Evolutionary conservation across 2,329 filamentous ascomycete species (phyloP), one percentile per base, ranked within the genome.

Genomic region (Exophiala lecanii-corni): DNA sequence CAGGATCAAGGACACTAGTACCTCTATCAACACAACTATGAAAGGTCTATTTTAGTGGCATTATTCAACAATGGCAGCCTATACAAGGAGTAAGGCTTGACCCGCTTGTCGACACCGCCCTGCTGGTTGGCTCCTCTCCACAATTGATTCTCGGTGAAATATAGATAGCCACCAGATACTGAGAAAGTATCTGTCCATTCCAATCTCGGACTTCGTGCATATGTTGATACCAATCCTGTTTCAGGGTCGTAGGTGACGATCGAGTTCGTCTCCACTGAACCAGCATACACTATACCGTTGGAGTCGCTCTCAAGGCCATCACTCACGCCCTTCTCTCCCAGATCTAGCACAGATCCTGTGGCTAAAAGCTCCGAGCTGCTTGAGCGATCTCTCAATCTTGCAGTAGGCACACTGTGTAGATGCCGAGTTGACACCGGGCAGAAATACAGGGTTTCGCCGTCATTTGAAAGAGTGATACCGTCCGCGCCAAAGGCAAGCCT

Each of bases 81-180:
- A 41, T 65, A 69, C 21, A 72, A 51, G 15, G 60, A 62, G 55
- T 67, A 73, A 4, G 70, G 70, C 49, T 63, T 63, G 38, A 62
- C 56, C 31, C 67, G 59, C 35, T 65, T 53, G 43, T 74, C 69
- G 4, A 59, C 66, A 1, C 69, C 70, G 1, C 66, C 64, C 30
- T 64, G 67, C 40, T 63, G 64, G 2, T 50, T 51, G 19, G 59
- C 49, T 2, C 57, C 55, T 21, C 66, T 63, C 2, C 58, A 61
- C 13, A 75, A 59, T 59, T 76, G 72, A 42, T 76, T 76, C 26
- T 68, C 67, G 0, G 71, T 77, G 49, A 75, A 76, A 54, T 76
- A 76, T 2, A 75, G 52, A 50, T 74, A 72, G 51, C 75, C 69
- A 3, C 59, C 61, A 2, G 59, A 64, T 3, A 65, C 59, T 3